A percentile compares a stretch with the other conserved stretches of the same genome.
Conservation (phyloP, 305 asterid species). For the Euphrasia arctica region DNA sequence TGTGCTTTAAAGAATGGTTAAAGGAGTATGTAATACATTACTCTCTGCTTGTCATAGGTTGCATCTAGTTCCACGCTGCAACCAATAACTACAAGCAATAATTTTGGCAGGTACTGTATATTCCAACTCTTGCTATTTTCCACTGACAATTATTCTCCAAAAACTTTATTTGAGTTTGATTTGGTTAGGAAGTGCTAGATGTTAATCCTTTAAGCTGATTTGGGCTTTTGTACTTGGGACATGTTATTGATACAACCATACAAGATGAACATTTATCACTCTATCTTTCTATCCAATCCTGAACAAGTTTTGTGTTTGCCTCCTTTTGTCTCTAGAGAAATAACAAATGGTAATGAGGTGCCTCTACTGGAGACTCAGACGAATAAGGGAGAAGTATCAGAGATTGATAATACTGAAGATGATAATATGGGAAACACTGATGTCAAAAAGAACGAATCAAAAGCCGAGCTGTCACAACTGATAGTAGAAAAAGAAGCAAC, state of each 20-base stretch:
- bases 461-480: conserved; percentile 48
- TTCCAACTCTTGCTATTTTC: conserved; percentile 20
- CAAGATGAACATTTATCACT: conserved; percentile 19
- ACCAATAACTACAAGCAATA: conserved; percentile 24
- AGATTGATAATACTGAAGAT: conserved; percentile 44
- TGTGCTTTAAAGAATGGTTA: conserved; percentile 15
- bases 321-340: conserved; percentile 49
- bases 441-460: conserved; percentile 45
- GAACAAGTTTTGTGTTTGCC: conserved; percentile 14
- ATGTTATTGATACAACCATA: conserved; percentile 12
- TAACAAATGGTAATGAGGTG: conserved; percentile 44
- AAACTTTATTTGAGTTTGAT: conserved; percentile 14
- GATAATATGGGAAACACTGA: conserved; percentile 45
- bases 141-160: conserved; percentile 14
- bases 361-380: conserved; percentile 36
- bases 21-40: neutral
- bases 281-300: conserved; percentile 11
- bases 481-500: conserved; percentile 60
- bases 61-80: conserved; percentile 34
- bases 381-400: conserved; percentile 43
- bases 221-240: neutral
- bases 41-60: conserved; percentile 32
- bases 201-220: conserved; percentile 4
- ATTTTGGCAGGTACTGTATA: conserved; percentile 34
- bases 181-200: conserved; percentile 12